Evolutionary conservation across 2,329 filamentous ascomycete genomes (phyloP), one percentile per base, ranked within the genome.

Genomic region (Talaromyces sp.): DNA sequence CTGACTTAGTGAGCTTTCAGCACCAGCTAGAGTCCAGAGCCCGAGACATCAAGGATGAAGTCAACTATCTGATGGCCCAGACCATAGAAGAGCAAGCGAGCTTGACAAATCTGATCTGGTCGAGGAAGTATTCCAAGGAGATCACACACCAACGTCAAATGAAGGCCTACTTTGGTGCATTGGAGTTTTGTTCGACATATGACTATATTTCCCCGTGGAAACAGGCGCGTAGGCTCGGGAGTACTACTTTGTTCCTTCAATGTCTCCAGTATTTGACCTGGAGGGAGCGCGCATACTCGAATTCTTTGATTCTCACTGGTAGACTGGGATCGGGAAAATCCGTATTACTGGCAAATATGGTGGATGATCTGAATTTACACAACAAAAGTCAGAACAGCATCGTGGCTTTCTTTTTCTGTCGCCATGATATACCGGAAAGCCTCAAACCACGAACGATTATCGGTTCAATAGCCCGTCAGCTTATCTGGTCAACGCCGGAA

Each of bases 241-340:
- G 69, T 30, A 58, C 74, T 13, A 61, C 48, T 2, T 51, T 70
- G 2, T 63, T 71, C 14, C 14, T n/a, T 4, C 20, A 39, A 20
- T 39, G 20, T 14, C 3, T 20, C 2, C 51, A 63, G 35, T 74
- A 73, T 46, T 45, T 57, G 41, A 39, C 61, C 13, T 73, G 68
- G 71, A 71, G 57, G 56, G 49, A 11, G 11, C 14, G 39, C 29
- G 20, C 45, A n/a, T 22, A 51, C 19, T 59, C 68, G 22, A 56
- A 46, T 37, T 73, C 74, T 0, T 51, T 80, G 0, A 1, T 78
- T 0, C 70, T 62, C 27, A 66, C 47, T 8, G 76, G 76, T 3
- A 77, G 73, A 43, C 63, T 80, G 1, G 76, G 77, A 2, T 73
- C 70, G 0, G 77, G 77, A 0, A 80, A 80, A 51, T 77, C 77